Percentiles rank a stretch among this genome's conserved stretches.
These are phyloP conservation scores for Pleurotus ostreatus DNA, from an alignment of 768 basidiomycete genomes.

Conservation along the genomic window DNA sequence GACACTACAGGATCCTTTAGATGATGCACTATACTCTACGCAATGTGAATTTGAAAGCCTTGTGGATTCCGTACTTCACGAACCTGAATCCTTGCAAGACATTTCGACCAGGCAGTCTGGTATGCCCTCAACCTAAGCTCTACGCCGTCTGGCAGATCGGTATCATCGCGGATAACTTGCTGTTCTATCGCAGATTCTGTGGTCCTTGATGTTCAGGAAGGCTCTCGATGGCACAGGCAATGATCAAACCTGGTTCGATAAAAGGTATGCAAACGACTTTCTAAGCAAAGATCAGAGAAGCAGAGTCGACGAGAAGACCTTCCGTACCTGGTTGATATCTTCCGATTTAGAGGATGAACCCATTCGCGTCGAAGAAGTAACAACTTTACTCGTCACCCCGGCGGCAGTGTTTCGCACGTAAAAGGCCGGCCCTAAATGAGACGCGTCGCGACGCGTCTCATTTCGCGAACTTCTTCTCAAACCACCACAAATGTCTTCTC, in stretches of 20 bases:
- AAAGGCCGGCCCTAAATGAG: slow-evolving; percentile 44
- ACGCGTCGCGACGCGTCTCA: slow-evolving; percentile 53
- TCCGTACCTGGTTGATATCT: slow-evolving; percentile 9
- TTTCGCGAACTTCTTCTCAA: slow-evolving; percentile 8
- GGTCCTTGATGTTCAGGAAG: no score
- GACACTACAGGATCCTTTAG: slow-evolving; percentile 47
- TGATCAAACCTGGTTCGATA: neutral
- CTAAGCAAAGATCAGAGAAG: neutral
- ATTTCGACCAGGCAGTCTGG: slow-evolving; percentile 53
- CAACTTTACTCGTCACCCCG: neutral
- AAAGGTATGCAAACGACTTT: slow-evolving; percentile 13
- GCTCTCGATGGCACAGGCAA: neutral
- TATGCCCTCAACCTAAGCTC: slow-evolving; percentile 48
- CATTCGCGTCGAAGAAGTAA: slow-evolving; percentile 1
- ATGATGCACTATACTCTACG: slow-evolving; percentile 40
- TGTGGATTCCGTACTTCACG: slow-evolving; percentile 7
- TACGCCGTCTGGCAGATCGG: slow-evolving; percentile 12
- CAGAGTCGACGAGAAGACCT: neutral
- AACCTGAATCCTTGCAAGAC: slow-evolving; percentile 54
- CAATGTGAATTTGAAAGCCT: neutral
- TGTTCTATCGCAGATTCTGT: no score
- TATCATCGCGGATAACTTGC: neutral
- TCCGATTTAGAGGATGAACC: slow-evolving; percentile 2
- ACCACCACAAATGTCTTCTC: slow-evolving; percentile 51
- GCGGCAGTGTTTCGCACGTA: neutral